Evolutionary conservation across 164 flowering plant species (phyloP), one percentile per base, ranked within the genome.

Genomic region (Vitis cinerea): DNA sequence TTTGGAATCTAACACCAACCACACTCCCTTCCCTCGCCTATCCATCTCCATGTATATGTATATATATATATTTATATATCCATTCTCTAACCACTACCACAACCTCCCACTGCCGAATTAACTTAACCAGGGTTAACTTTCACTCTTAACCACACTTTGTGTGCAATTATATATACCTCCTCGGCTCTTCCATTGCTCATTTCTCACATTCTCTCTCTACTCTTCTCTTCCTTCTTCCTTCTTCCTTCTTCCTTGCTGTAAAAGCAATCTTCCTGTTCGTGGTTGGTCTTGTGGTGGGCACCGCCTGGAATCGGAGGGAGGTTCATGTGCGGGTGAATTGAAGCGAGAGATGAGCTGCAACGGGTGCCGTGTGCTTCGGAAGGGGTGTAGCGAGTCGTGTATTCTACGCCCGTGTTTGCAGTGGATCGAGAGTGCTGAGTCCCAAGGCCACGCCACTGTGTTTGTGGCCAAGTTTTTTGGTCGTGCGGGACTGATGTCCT

Each of bases 381-480:
- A 86, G 63, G 89, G 91, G 1, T 85, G 89, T 80, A 84, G 89
- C 79, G 89, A 86, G 53, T 29, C 77, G 0, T 87, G 91, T 73
- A 74, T 82, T 48, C 72, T 87, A 3, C 78, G 91, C 2, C 84
- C 88, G 0, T 83, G 88, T 58, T 58, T 87, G 23, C 85, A 81
- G 72, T 84, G 89, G 88, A 87, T 87, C 70, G 84, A 82, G 8
- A 72, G 59, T 71, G 71, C 90, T 9, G 88, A 86, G 58, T 64
- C 91, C 17, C 91, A 87, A 63, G 91, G 78, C 19, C 81, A 83
- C 75, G 89, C 91, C 67, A 87, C 91, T 50, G 80, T 79, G 48
- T 88, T 88, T 69, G 86, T 88, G n/a, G 92, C 92, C 71, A 86
- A 85, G 79, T 88, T 86, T 65, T 88, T 86, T 70, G 90, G 92